Evolutionary conservation across 345 rosid species (phyloP).

Genomic region (Fremontodendron californicum): DNA sequence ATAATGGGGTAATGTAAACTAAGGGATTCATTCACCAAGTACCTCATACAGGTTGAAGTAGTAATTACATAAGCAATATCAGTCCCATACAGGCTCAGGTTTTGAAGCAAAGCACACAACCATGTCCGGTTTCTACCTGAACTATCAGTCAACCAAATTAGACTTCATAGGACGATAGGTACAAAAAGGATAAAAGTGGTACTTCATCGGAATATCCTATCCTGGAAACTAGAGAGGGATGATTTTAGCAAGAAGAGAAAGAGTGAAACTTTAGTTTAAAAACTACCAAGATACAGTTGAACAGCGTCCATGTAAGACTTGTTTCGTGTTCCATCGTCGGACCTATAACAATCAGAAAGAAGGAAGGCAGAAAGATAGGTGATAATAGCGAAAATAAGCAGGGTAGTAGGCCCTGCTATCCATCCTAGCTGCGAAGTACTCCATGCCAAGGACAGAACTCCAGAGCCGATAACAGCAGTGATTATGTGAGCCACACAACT

Average conservation of each 20-base stretch:
- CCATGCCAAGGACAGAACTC: constrained; percentile 64
- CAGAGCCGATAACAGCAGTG: constrained; percentile 53
- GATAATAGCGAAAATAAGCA: constrained; percentile 48
- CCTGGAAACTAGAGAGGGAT: background rate
- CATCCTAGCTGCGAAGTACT: constrained; percentile 63
- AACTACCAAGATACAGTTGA: constrained; percentile 37
- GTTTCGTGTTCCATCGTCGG: constrained; percentile 44
- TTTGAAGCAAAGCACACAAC: constrained; percentile 61
- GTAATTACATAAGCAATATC: constrained; percentile 64
- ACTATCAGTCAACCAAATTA: constrained; percentile 22
- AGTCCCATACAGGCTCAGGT: constrained; percentile 41
- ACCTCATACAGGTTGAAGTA: constrained; percentile 63
- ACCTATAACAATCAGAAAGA: constrained; percentile 54
- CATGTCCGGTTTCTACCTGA: constrained; percentile 46
- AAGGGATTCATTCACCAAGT: constrained; percentile 5
- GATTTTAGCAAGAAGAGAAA: background rate
- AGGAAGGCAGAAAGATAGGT: constrained; percentile 48
- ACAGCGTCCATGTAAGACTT: constrained; percentile 41
- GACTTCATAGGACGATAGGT: background rate
- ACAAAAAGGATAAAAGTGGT: background rate
- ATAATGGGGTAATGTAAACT: background rate
- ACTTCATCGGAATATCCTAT: background rate
- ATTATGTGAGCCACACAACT: constrained; percentile 52
- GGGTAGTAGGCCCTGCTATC: constrained; percentile 52
- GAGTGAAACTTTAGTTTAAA: background rate